Evolutionary conservation across 2,329 filamentous ascomycete species (phyloP).

Genomic region (Xylaria sp.): DNA sequence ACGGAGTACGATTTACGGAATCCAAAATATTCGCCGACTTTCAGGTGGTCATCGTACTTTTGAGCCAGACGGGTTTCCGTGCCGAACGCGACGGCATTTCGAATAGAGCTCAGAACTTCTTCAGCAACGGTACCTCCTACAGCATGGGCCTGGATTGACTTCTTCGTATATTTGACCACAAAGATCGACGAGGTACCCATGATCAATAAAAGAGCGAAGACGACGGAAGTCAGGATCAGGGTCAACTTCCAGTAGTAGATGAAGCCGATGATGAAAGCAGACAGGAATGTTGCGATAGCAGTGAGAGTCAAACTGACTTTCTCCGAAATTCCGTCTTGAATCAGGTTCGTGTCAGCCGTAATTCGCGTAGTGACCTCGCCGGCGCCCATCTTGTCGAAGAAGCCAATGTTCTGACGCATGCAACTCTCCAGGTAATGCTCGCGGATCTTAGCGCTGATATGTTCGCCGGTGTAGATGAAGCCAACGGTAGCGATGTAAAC

Average conservation of each 20-base stretch:
- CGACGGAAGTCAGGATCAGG: constrained; percentile 83
- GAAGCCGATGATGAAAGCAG: constrained; percentile 91
- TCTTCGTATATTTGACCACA: constrained; percentile 83
- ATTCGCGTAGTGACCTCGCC: constrained; percentile 95
- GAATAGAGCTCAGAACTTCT: constrained; percentile 92
- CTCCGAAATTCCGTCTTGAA: constrained; percentile 93
- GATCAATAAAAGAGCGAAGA: constrained; percentile 79
- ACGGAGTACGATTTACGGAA: constrained; percentile 78
- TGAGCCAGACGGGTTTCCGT: constrained; percentile 91
- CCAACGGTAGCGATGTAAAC: constrained; percentile 84
- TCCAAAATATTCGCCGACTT: constrained; percentile 78
- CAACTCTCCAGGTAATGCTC: constrained; percentile 86
- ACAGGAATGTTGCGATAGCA: constrained; percentile 82
- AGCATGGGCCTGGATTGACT: constrained; percentile 81
- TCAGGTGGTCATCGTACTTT: constrained; percentile 82
- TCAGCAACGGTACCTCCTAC: constrained; percentile 88
- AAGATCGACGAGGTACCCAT: constrained; percentile 80
- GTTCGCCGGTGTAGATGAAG: constrained; percentile 88
- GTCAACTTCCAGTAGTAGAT: constrained; percentile 93
- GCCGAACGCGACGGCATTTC: constrained; percentile 91
- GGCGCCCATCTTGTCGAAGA: constrained; percentile 91
- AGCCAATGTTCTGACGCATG: constrained; percentile 88
- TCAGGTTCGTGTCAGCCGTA: constrained; percentile 90
- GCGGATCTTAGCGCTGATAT: constrained; percentile 81
- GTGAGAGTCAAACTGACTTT: constrained; percentile 83